These are phyloP conservation scores for Geotrichum fermentans DNA, from an alignment of 1,139 yeast species.

Conservation along the genomic window DNA sequence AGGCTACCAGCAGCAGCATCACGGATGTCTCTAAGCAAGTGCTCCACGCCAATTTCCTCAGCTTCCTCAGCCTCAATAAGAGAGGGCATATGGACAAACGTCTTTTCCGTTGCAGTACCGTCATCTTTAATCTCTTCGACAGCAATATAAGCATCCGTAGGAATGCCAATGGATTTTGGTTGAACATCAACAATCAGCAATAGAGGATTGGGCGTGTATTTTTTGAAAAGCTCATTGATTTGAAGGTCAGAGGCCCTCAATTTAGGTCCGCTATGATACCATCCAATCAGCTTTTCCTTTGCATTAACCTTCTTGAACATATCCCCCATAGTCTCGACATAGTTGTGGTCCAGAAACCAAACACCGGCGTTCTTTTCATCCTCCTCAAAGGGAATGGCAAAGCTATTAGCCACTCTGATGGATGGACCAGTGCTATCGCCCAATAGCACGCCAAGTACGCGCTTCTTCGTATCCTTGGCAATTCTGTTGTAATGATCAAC, in stretches of 20 bases:
- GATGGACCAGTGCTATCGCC: conserved; percentile 56
- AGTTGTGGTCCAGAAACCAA: conserved; percentile 97
- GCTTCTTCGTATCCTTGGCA: conserved; percentile 62
- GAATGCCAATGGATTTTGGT: conserved; percentile 75
- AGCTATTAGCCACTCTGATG: conserved; percentile 47
- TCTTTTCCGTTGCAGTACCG: conserved; percentile 90
- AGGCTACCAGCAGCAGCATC: conserved; percentile 96
- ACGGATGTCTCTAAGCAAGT: conserved; percentile 83
- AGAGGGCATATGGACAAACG: conserved; percentile 90
- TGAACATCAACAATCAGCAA: conserved; percentile 88
- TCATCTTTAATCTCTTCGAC: conserved; percentile 94
- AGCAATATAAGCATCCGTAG: conserved; percentile 92
- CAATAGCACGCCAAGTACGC: conserved; percentile 90
- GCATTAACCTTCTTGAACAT: conserved; percentile 98
- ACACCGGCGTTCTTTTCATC: conserved; percentile 90
- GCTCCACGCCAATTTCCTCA: conserved; percentile 98
- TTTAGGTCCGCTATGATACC: conserved; percentile 98
- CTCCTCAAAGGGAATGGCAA: conserved; percentile 88
- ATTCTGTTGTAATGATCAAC: conserved; percentile 92
- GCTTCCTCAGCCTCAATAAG: conserved; percentile 97
- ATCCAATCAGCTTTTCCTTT: conserved; percentile 89
- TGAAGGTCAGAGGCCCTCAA: conserved; percentile 81
- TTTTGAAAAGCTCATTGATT: conserved; percentile 84
- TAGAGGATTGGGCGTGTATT: conserved; percentile 76
- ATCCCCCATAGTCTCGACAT: conserved; percentile 92